These are phyloP conservation scores for Rhizopus stolonifer DNA, from an alignment of 371 early-diverging fungal species.

Conservation along the genomic window DNA sequence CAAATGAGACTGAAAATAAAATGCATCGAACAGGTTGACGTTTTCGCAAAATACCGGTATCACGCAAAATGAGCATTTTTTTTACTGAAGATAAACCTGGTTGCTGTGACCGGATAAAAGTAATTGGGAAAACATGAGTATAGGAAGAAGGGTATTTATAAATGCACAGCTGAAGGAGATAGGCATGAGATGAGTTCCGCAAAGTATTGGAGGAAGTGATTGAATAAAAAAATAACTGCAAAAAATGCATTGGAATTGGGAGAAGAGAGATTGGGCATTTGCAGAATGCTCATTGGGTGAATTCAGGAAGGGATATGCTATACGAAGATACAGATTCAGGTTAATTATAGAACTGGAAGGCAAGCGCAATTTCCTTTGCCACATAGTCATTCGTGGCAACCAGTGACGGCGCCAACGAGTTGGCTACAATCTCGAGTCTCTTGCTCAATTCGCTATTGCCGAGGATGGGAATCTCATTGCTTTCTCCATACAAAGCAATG, in stretches of 20 bases:
- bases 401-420: slow-evolving; percentile 8
- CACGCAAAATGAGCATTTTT: slow-evolving; percentile 7
- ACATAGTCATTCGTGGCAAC: slow-evolving; percentile 7
- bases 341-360: slow-evolving; percentile 8
- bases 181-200: slow-evolving; percentile 8
- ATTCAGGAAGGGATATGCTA: slow-evolving; percentile 6
- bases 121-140: slow-evolving; percentile 7
- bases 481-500: slow-evolving; percentile 8
- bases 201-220: slow-evolving; percentile 8
- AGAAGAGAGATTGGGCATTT: slow-evolving; percentile 7
- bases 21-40: slow-evolving; percentile 4
- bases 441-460: slow-evolving; percentile 7
- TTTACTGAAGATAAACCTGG: slow-evolving; percentile 5
- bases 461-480: slow-evolving; percentile 6
- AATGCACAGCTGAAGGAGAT: slow-evolving; percentile 5
- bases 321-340: slow-evolving; percentile 6
- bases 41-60: slow-evolving; percentile 7
- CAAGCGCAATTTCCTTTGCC: slow-evolving; percentile 6
- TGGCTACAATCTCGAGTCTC: slow-evolving; percentile 7
- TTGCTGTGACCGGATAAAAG: slow-evolving; percentile 8
- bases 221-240: slow-evolving; percentile 6
- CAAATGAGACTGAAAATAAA: slow-evolving; percentile 5
- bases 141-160: slow-evolving; percentile 7
- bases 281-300: slow-evolving; percentile 7
- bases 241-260: slow-evolving; percentile 7